These are phyloP conservation scores for Candida smagusa DNA, from an alignment of 1,139 yeast genomes.

Conservation along the genomic window DNA sequence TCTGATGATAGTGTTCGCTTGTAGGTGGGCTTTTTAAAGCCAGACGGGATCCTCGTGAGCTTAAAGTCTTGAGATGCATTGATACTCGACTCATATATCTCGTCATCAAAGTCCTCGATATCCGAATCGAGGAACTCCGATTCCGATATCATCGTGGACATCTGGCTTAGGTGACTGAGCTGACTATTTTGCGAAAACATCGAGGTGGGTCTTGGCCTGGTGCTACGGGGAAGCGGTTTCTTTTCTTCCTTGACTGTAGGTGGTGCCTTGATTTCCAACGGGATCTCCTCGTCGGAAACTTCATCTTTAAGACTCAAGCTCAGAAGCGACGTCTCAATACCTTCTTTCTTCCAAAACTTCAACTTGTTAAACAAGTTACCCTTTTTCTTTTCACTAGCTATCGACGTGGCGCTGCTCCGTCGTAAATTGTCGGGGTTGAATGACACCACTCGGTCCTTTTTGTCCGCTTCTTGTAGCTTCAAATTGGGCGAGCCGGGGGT, in stretches of 20 bases:
- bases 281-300: no score
- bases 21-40: conserved; percentile 30
- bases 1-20: conserved; percentile 37
- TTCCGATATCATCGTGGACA: conserved; percentile 49
- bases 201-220: conserved; percentile 57
- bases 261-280: neutral
- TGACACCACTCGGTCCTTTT: conserved; percentile 25
- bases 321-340: conserved; percentile 7
- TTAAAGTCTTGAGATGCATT: conserved; percentile 24
- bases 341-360: conserved; percentile 41
- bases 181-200: conserved; percentile 64
- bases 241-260: neutral
- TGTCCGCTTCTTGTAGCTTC: no score
- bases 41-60: neutral
- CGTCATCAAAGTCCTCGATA: conserved; percentile 40
- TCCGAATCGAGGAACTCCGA: conserved; percentile 42
- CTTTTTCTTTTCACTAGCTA: conserved; percentile 15
- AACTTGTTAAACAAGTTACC: conserved; percentile 31
- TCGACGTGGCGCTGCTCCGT: conserved; percentile 15
- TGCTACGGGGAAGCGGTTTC: conserved; percentile 6
- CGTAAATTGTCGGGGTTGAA: conserved; percentile 30
- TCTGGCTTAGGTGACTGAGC: conserved; percentile 53
- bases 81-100: conserved; percentile 30
- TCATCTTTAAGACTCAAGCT: no score
- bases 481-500: conserved; percentile 2